These are phyloP conservation scores for Aspergillus persii DNA, from an alignment of 2,329 filamentous ascomycete species.

Conservation along the genomic window DNA sequence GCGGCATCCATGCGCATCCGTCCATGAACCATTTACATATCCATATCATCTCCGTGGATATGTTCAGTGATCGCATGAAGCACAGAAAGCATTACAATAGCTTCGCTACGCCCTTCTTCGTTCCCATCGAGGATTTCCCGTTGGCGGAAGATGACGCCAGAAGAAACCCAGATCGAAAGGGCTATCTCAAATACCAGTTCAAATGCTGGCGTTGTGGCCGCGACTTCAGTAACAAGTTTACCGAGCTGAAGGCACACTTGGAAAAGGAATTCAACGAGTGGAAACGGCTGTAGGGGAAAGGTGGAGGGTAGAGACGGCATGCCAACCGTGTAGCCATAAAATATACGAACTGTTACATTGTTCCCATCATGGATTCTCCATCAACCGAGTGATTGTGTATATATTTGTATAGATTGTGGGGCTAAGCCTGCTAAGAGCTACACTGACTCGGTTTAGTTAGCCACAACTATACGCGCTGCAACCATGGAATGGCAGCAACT, in stretches of 20 bases:
- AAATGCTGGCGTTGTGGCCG: slow-evolving; percentile 80
- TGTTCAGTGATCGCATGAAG: slow-evolving; percentile 68
- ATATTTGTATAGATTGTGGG: slow-evolving; percentile 7
- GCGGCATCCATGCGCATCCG: slow-evolving; percentile 81
- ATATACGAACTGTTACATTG: not conserved
- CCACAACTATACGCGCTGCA: slow-evolving; percentile 24
- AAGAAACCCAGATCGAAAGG: slow-evolving; percentile 54
- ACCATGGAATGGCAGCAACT: slow-evolving; percentile 16
- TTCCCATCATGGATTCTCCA: not conserved
- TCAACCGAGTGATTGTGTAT: slow-evolving; percentile 2
- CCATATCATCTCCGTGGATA: slow-evolving; percentile 80
- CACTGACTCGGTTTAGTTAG: slow-evolving; percentile 15
- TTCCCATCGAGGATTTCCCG: slow-evolving; percentile 76
- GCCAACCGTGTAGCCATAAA: not conserved
- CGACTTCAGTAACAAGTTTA: slow-evolving; percentile 73
- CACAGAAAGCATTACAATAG: slow-evolving; percentile 89
- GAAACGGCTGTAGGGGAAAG: slow-evolving; percentile 57
- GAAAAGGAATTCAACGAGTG: slow-evolving; percentile 71
- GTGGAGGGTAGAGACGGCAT: not conserved
- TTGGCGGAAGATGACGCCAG: slow-evolving; percentile 64
- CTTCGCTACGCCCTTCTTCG: slow-evolving; percentile 81
- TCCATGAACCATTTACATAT: slow-evolving; percentile 92
- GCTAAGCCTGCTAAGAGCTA: slow-evolving; percentile 10
- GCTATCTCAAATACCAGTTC: slow-evolving; percentile 65
- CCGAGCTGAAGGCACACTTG: slow-evolving; percentile 72